These are phyloP conservation scores for Mucor indicus DNA, from an alignment of 371 early-diverging fungal species.

Conservation along the genomic window DNA sequence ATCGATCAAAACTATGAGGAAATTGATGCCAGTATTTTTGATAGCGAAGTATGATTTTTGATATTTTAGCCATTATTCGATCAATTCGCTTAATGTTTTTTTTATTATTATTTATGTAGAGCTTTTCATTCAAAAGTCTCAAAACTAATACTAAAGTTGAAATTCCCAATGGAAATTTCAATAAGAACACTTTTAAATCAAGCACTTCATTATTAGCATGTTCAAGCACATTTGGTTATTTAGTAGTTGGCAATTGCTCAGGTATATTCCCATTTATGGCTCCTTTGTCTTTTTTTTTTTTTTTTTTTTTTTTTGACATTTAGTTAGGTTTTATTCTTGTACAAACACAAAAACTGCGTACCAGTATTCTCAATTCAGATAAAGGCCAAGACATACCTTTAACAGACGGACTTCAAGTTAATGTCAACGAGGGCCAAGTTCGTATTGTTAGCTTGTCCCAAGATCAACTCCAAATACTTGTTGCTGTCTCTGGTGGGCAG, in stretches of 20 bases:
- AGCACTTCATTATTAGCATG: conserved; percentile 31
- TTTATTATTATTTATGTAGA: too few species aligned
- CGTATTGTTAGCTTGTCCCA: conserved; percentile 30
- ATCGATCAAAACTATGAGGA: too few species aligned
- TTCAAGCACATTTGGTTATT: conserved; percentile 41
- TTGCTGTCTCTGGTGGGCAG: conserved; percentile 21
- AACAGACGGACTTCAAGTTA: conserved; percentile 6
- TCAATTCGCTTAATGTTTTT: too few species aligned
- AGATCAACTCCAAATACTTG: conserved; percentile 29
- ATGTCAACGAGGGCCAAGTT: conserved; percentile 20
- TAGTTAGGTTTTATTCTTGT: conserved; percentile 36
- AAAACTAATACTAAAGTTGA: too few species aligned
- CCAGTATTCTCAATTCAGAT: conserved; percentile 14
- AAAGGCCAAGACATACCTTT: conserved; percentile 18
- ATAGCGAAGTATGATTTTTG: too few species aligned
- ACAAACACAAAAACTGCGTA: conserved; percentile 21
- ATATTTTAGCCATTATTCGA: too few species aligned
- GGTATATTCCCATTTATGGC: conserved; percentile 18
- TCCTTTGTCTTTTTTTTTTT: background rate
- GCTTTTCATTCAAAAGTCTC: too few species aligned
- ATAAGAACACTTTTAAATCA: too few species aligned
- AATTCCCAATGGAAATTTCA: too few species aligned
- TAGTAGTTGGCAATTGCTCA: conserved; percentile 32
- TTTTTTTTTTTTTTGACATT: background rate
- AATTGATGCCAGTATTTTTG: too few species aligned